Conservation (phyloP, 208 protist species). For the Leishmania guyanensis region DNA sequence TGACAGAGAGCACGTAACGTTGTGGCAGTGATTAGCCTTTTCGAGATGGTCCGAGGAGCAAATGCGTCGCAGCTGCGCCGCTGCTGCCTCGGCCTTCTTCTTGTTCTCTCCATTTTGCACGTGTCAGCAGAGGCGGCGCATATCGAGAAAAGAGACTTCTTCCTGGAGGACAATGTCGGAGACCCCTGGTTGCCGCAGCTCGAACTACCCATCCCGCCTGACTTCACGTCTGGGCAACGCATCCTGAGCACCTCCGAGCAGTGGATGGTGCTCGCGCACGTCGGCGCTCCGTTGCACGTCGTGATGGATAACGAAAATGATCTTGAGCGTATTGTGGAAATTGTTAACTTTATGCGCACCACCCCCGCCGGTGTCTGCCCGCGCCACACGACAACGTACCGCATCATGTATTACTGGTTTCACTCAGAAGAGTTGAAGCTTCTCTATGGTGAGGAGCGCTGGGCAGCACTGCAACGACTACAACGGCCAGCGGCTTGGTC, state of each 20-base stretch:
- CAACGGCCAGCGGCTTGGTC: slow-evolving; percentile 34
- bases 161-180: not conserved
- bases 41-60: not conserved
- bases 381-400: slow-evolving; percentile 8
- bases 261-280: slow-evolving; percentile 32
- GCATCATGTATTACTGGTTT: slow-evolving; percentile 30
- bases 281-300: slow-evolving; percentile 36
- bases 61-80: not conserved
- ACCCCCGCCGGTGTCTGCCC: slow-evolving; percentile 23
- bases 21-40: not conserved
- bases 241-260: slow-evolving; percentile 15
- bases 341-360: slow-evolving; percentile 26
- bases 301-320: slow-evolving; percentile 7
- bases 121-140: not conserved
- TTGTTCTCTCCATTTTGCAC: not conserved
- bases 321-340: slow-evolving; percentile 20
- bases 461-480: slow-evolving; percentile 25
- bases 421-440: slow-evolving; percentile 26
- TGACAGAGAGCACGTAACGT: not conserved
- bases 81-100: not conserved
- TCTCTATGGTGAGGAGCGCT: slow-evolving; percentile 39
- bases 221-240: slow-evolving; percentile 14
- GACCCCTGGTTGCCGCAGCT: slow-evolving; percentile 34
- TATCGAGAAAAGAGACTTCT: not conserved
- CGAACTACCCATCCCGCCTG: not conserved